phyloP scores from a whole-genome alignment of 345 rosid species.

The Camelina hispida region DNA sequence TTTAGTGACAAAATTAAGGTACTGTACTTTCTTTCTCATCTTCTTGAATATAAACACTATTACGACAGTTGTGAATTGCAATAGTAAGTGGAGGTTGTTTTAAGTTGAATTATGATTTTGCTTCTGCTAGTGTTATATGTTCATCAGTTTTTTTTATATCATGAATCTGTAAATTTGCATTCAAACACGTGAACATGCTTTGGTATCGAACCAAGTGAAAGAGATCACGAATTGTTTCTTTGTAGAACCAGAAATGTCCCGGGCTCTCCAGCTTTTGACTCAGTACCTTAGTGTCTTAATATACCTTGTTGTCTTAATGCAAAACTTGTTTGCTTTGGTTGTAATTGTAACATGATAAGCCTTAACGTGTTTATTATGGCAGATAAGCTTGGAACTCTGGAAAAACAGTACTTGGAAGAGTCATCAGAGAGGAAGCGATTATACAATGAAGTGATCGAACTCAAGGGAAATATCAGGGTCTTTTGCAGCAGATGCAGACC shows the following conservation, averaged over 20 bases:
- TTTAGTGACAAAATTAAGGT: slow-evolving; percentile 77
- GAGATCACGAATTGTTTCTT: slow-evolving; percentile 51
- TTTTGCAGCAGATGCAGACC: slow-evolving; percentile 99
- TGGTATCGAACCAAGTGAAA: slow-evolving; percentile 49
- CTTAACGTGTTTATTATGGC: slow-evolving; percentile 13
- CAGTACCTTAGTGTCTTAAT: slow-evolving; percentile 43
- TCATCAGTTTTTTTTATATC: no score
- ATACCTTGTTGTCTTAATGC: slow-evolving; percentile 4
- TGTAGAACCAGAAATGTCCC: slow-evolving; percentile 53
- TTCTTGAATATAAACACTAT: background rate
- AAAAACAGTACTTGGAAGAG: slow-evolving; percentile 70
- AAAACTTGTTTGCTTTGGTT: slow-evolving; percentile 20
- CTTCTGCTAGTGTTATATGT: background rate
- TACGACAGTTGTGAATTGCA: background rate
- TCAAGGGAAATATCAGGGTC: slow-evolving; percentile 94
- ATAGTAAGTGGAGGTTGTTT: slow-evolving; percentile 7
- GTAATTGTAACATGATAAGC: slow-evolving; percentile 7
- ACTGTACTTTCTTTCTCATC: slow-evolving; percentile 25
- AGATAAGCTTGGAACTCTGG: slow-evolving; percentile 62
- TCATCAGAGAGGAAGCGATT: slow-evolving; percentile 74
- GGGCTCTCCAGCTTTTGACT: slow-evolving; percentile 62
- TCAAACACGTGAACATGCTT: no score
- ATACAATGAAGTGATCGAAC: slow-evolving; percentile 89
- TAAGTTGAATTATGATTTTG: slow-evolving; percentile 5
- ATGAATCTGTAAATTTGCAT: no score